Evolutionary conservation across 2,329 filamentous ascomycete genomes (phyloP).

Genomic region (Aspergillus tubingensis): DNA sequence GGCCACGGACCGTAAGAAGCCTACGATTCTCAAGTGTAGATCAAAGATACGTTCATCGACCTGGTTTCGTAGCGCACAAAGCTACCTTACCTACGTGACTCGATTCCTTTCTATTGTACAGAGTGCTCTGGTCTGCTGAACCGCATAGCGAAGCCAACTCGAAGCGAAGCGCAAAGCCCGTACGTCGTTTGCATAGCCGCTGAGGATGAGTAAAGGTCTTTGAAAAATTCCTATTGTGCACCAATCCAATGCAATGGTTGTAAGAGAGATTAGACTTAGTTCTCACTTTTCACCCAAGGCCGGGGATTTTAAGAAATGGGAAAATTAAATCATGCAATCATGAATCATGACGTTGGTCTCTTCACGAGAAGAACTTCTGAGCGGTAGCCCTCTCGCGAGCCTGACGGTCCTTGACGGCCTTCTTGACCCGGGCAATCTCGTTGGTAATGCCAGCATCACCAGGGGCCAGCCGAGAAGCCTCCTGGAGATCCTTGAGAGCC

Average conservation of each 20-base stretch:
- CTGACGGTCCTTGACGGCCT: constrained; percentile 68
- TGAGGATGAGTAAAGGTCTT: background rate
- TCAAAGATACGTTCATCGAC: background rate
- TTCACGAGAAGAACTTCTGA: constrained; percentile 79
- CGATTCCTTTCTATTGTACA: background rate
- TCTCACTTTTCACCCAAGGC: constrained; percentile 19
- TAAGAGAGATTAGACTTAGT: background rate
- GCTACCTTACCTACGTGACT: background rate
- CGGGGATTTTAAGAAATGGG: constrained; percentile 15
- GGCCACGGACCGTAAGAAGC: no score
- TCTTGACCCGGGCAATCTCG: constrained; percentile 78
- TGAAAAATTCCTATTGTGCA: background rate
- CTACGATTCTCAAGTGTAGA: background rate
- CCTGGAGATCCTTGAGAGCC: constrained; percentile 72
- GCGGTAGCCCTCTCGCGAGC: constrained; percentile 92
- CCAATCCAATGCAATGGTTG: background rate
- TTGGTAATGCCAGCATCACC: constrained; percentile 72
- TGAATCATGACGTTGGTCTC: constrained; percentile 28
- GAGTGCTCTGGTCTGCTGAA: background rate
- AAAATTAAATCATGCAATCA: constrained; percentile 33
- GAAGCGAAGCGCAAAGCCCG: background rate
- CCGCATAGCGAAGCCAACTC: background rate
- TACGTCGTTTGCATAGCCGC: background rate
- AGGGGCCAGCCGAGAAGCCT: constrained; percentile 74
- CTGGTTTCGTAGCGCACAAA: background rate